Conservation (phyloP, 2,329 filamentous ascomycete genomes). For the Hypomyces rosellus region DNA sequence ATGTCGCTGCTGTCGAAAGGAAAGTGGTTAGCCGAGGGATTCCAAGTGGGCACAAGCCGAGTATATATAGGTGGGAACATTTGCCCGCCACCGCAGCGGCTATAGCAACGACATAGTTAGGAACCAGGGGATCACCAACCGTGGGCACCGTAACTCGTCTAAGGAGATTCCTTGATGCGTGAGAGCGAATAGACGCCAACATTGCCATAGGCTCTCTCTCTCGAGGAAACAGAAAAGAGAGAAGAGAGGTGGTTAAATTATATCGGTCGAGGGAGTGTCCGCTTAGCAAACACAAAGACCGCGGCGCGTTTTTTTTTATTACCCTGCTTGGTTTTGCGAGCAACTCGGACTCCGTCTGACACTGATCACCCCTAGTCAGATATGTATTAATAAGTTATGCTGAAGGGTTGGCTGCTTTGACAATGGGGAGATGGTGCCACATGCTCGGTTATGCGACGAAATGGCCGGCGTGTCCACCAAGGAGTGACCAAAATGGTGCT, state of each 20-base stretch:
- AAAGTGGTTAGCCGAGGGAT: not conserved
- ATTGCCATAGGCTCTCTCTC: constrained; percentile 20
- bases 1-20: constrained; percentile 4
- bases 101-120: not conserved
- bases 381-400: too few relatives aligned
- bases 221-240: not conserved
- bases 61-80: too few relatives aligned
- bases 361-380: too few relatives aligned
- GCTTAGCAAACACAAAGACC: not conserved
- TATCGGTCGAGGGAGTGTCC: constrained; percentile 7
- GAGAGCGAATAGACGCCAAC: constrained; percentile 29
- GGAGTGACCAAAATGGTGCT: not conserved
- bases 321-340: too few relatives aligned
- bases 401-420: too few relatives aligned
- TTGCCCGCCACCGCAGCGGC: too few relatives aligned
- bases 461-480: not conserved
- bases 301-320: not conserved
- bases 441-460: not conserved
- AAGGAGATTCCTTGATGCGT: constrained; percentile 28
- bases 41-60: not conserved
- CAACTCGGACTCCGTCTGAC: too few relatives aligned
- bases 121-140: not conserved
- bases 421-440: not conserved
- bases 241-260: not conserved
- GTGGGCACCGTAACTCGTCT: constrained; percentile 23